These are phyloP conservation scores for Pyrenophora teres DNA, from an alignment of 2,329 filamentous ascomycete species.

Conservation along the genomic window DNA sequence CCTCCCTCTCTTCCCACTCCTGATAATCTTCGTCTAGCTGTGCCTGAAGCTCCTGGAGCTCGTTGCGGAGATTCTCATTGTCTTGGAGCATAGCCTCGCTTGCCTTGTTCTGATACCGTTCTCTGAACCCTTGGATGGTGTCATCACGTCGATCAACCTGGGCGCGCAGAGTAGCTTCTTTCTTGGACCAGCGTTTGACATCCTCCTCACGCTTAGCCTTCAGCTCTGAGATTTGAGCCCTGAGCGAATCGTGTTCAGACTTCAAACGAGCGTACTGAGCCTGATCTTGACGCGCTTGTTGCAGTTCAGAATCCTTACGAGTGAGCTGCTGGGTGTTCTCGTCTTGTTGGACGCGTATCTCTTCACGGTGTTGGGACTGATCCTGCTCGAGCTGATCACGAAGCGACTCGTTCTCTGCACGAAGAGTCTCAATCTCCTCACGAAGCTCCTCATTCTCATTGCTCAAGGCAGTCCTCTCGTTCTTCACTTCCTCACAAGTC, in stretches of 20 bases:
- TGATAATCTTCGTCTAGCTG: conserved; percentile 43
- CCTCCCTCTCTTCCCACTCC: conserved; percentile 41
- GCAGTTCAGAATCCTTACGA: conserved; percentile 41
- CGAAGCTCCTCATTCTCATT: conserved; percentile 46
- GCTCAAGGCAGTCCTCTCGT: conserved; percentile 49
- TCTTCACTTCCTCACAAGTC: conserved; percentile 58
- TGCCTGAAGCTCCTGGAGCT: conserved; percentile 43
- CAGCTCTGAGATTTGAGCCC: conserved; percentile 74
- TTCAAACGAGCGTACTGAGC: conserved; percentile 61
- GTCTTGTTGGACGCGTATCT: conserved; percentile 44
- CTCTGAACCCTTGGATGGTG: conserved; percentile 47
- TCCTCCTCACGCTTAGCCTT: conserved; percentile 69
- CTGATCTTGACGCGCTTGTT: conserved; percentile 44
- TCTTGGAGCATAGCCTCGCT: conserved; percentile 48
- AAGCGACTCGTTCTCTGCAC: conserved; percentile 42
- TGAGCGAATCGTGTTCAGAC: conserved; percentile 71
- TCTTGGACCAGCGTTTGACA: conserved; percentile 37
- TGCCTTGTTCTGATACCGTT: conserved; percentile 43
- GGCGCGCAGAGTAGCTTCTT: conserved; percentile 40
- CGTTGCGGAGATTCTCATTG: conserved; percentile 48
- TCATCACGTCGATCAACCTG: conserved; percentile 46
- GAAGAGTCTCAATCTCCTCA: conserved; percentile 42
- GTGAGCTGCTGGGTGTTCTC: conserved; percentile 44
- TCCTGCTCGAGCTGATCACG: conserved; percentile 42
- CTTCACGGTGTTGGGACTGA: conserved; percentile 40